These are phyloP conservation scores for Gelatoporia subvermispora DNA, from an alignment of 768 basidiomycete genomes.

Conservation along the genomic window DNA sequence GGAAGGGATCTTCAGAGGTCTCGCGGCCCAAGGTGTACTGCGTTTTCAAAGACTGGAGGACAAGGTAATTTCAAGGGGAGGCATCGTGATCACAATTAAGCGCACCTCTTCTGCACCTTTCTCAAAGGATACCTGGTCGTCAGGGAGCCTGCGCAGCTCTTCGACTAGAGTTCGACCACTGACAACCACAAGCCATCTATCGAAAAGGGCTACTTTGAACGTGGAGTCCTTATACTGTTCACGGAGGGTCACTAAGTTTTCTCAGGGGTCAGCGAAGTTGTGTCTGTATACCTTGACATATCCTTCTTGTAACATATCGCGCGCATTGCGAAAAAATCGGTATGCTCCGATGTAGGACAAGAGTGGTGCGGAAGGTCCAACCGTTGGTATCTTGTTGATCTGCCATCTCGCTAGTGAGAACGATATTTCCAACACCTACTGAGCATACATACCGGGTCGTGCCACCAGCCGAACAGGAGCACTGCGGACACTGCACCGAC, in stretches of 20 bases:
- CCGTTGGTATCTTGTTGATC: slow-evolving; percentile 26
- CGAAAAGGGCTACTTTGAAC: slow-evolving; percentile 40
- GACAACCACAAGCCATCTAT: slow-evolving; percentile 43
- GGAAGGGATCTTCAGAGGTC: slow-evolving; percentile 8
- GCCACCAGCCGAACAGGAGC: background rate
- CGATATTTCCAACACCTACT: too few relatives aligned
- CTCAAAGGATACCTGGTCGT: slow-evolving; percentile 38
- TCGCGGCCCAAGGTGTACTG: slow-evolving; percentile 31
- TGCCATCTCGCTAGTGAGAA: background rate
- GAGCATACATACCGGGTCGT: slow-evolving; percentile 5
- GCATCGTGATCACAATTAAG: background rate
- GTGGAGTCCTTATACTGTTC: slow-evolving; percentile 11
- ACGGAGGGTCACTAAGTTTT: background rate
- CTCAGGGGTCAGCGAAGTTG: background rate
- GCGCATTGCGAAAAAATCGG: slow-evolving; percentile 11
- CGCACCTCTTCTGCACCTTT: slow-evolving; percentile 36
- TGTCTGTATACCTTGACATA: slow-evolving; percentile 21
- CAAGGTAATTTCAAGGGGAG: background rate
- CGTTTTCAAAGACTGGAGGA: slow-evolving; percentile 22
- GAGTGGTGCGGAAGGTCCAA: slow-evolving; percentile 21
- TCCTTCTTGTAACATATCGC: slow-evolving; percentile 26
- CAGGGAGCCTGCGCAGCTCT: slow-evolving; percentile 44
- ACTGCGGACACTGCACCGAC: too few relatives aligned
- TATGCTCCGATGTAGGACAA: slow-evolving; percentile 23
- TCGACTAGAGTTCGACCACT: slow-evolving; percentile 39